Percentiles rank a stretch among this genome's conserved stretches.
Conservation (phyloP, 345 rosid genomes). For the Eucalyptus paniculata region DNA sequence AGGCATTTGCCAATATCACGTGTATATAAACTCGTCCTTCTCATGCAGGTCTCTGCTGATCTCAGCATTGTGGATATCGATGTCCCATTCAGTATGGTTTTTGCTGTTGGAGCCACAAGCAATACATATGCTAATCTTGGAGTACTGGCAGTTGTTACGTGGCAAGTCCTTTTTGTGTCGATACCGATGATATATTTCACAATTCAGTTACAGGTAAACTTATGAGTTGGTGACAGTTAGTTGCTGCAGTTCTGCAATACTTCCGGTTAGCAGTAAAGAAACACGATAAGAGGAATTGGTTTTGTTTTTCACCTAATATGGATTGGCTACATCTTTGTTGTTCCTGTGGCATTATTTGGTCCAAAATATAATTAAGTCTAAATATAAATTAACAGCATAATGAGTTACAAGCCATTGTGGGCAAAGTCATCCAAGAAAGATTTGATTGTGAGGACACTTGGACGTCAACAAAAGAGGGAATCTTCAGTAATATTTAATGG, state of each 20-base stretch:
- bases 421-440: background rate
- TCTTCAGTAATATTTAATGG: background rate
- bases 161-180: conserved; percentile 86
- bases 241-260: background rate
- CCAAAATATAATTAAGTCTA: background rate
- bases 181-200: conserved; percentile 59
- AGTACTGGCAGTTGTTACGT: conserved; percentile 69
- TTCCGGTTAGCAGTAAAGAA: background rate
- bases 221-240: background rate
- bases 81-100: conserved; percentile 55
- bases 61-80: conserved; percentile 92
- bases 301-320: background rate
- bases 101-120: conserved; percentile 48
- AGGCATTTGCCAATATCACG: background rate
- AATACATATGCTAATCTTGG: conserved; percentile 61
- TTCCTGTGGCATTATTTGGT: background rate
- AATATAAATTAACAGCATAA: background rate
- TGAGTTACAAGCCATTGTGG: background rate
- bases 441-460: background rate
- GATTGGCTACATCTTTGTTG: background rate
- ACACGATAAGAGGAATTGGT: background rate
- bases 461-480: background rate
- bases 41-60: conserved; percentile 59
- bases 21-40: background rate
- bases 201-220: conserved; percentile 68